Evolutionary conservation across 2,329 filamentous ascomycete species (phyloP).

Genomic region (Bipolaris victoriae): DNA sequence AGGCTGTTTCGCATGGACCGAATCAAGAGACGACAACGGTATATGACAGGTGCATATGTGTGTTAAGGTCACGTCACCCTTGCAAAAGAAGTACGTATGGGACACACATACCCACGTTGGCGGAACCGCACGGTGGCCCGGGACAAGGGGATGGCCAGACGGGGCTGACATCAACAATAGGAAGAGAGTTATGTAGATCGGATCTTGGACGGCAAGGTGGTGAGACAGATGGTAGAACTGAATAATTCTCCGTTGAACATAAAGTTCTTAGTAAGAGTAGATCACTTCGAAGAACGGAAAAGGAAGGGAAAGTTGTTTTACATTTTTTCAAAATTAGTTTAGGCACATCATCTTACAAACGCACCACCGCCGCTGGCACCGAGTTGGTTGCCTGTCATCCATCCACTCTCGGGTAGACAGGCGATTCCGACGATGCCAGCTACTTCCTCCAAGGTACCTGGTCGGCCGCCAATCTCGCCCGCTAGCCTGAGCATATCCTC

Average conservation of each 20-base stretch:
- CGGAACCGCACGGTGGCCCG: too few relatives aligned
- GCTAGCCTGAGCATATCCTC: conserved; percentile 8
- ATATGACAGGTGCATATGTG: too few relatives aligned
- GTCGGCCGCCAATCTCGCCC: conserved; percentile 11
- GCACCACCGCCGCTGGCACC: conserved; percentile 14
- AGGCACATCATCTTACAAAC: conserved; percentile 6
- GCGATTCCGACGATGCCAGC: conserved; percentile 12
- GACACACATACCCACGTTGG: too few relatives aligned
- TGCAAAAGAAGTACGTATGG: too few relatives aligned
- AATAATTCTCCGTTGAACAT: background rate
- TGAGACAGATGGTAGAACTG: background rate
- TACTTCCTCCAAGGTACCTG: conserved; percentile 14
- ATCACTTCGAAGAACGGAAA: background rate
- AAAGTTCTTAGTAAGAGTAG: background rate
- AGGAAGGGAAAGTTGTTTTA: background rate
- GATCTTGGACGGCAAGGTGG: background rate
- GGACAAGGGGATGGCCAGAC: background rate
- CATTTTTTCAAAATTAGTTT: background rate
- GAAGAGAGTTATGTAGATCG: background rate
- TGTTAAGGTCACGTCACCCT: too few relatives aligned
- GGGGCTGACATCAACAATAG: background rate
- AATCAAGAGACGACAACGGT: too few relatives aligned
- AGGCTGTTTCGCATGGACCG: too few relatives aligned
- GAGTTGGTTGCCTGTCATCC: conserved; percentile 16
- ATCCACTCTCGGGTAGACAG: conserved; percentile 15